Evolutionary conservation across 257 asterid genomes (phyloP).

Genomic region (Lycium ferocissimum): DNA sequence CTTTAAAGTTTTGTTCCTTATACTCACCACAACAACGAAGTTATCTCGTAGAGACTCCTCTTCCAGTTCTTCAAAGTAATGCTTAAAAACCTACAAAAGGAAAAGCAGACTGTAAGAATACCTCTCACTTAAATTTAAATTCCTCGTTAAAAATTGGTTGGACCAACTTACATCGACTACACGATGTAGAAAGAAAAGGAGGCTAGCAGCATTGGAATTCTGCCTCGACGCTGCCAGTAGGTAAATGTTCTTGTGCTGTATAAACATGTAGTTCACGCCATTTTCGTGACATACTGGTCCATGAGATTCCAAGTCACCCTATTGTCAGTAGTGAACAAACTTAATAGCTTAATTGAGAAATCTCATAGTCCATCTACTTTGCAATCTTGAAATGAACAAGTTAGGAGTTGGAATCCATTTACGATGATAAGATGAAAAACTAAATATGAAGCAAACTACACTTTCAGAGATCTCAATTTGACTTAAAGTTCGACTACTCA

Average conservation of each 20-base stretch:
- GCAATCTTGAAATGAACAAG: not conserved
- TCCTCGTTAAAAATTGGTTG: slow-evolving; percentile 25
- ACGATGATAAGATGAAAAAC: not conserved
- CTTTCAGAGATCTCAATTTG: not conserved
- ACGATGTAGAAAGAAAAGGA: slow-evolving; percentile 91
- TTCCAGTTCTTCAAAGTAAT: slow-evolving; percentile 96
- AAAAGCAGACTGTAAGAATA: not conserved
- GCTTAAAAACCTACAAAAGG: slow-evolving; percentile 82
- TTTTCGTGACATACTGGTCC: slow-evolving; percentile 87
- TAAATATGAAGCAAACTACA: not conserved
- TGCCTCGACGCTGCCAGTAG: slow-evolving; percentile 98
- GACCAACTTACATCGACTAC: slow-evolving; percentile 84
- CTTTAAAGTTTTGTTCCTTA: slow-evolving; percentile 31
- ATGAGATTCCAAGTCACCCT: slow-evolving; percentile 82
- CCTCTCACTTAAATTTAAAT: slow-evolving; percentile 1
- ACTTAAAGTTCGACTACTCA: not conserved
- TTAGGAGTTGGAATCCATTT: not conserved
- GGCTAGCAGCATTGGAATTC: slow-evolving; percentile 99
- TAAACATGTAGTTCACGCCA: slow-evolving; percentile 94
- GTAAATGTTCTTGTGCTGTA: slow-evolving; percentile 95
- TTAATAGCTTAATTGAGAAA: not conserved
- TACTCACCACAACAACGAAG: slow-evolving; percentile 91
- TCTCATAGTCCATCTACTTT: not conserved
- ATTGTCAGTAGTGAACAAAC: slow-evolving; percentile 31
- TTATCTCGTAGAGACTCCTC: slow-evolving; percentile 99